Base-by-base conservation (phyloP, 768 basidiomycete genomes). In the Goffeauzyma gilvescens region DNA sequence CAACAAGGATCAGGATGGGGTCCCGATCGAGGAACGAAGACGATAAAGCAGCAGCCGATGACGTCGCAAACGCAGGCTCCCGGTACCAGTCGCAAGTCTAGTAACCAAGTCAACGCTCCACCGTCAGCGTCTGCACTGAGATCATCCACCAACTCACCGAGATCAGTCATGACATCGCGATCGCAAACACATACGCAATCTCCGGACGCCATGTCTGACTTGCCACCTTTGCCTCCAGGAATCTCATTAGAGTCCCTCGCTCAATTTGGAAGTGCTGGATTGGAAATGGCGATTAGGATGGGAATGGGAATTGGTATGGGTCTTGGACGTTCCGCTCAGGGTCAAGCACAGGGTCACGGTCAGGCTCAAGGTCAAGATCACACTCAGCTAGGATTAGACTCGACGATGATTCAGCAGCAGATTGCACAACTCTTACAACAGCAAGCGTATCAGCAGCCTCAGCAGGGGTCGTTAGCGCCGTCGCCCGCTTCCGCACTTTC, bases 271-370 rank as follows among this genome's bases (percentile, higher is more conserved):
- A 50, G 44, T 32, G 56, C 50, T 6, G 59, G 61, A 1, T 36
- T 63, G 32, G 61, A 63, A 38, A 56, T 60, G 58, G 61, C 61
- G 10, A 59, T 63, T 15, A 28, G 61, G 21, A 52, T 62, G 49
- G 60, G 60, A 7, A 60, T 62, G 57, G 57, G 57, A 5, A 58
- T 63, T 13, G 61, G 59, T 3, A 59, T 63, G 56, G 52, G 53
- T 13, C 20, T 59, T 18, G 50, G 49, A 12, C 53, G 51, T 24
- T 51, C 37, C 20, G 18, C 21, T n/a, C 13, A n/a, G n/a, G n/a
- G n/a, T n/a, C n/a, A n/a, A n/a, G n/a, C n/a, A n/a, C n/a, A n/a
- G n/a, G n/a, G n/a, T n/a, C n/a, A n/a, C n/a, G 38, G 24, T 15
- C 38, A 32, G 51, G 32, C 42, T 46, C 21, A 32, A 17, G 35